phyloP scores from a whole-genome alignment of 2,329 filamentous ascomycete species.

The Juglanconis juglandina region DNA sequence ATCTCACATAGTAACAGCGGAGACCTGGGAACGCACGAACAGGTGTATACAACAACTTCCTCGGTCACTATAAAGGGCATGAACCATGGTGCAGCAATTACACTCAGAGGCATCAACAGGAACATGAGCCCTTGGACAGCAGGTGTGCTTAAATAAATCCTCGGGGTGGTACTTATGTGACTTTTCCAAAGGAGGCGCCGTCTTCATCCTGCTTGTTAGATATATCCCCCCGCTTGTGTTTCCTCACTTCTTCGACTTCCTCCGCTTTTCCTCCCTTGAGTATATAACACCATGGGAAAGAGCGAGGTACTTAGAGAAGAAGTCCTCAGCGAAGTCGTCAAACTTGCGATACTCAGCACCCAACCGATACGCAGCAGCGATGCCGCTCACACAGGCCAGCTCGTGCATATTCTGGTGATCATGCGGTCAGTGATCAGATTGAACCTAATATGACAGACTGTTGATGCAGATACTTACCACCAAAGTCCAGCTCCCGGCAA shows the following conservation, averaged over 20 bases:
- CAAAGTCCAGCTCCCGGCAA: conserved; percentile 66
- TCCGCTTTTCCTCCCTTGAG: conserved; percentile 31
- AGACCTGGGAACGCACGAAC: too few species aligned
- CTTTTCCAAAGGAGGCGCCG: too few species aligned
- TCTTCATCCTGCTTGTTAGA: too few species aligned
- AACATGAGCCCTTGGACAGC: too few species aligned
- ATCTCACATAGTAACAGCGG: too few species aligned
- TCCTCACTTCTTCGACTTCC: conserved; percentile 12
- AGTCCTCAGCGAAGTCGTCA: conserved; percentile 49
- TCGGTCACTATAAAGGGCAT: too few species aligned
- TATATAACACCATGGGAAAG: conserved; percentile 43
- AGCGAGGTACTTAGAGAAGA: conserved; percentile 45
- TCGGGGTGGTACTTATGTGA: too few species aligned
- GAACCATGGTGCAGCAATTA: too few species aligned
- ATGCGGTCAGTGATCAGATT: conserved; percentile 22
- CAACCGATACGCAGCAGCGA: conserved; percentile 66
- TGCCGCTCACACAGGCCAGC: conserved; percentile 66
- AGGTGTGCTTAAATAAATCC: too few species aligned
- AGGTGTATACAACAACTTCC: too few species aligned
- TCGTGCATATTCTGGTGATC: conserved; percentile 60
- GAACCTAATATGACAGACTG: conserved; percentile 10
- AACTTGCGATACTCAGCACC: conserved; percentile 63
- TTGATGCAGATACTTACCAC: conserved; percentile 44
- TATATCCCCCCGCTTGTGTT: background rate
- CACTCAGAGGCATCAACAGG: too few species aligned